These are phyloP conservation scores for Drechslera avenae DNA, from an alignment of 2,329 filamentous ascomycete species.

Conservation along the genomic window DNA sequence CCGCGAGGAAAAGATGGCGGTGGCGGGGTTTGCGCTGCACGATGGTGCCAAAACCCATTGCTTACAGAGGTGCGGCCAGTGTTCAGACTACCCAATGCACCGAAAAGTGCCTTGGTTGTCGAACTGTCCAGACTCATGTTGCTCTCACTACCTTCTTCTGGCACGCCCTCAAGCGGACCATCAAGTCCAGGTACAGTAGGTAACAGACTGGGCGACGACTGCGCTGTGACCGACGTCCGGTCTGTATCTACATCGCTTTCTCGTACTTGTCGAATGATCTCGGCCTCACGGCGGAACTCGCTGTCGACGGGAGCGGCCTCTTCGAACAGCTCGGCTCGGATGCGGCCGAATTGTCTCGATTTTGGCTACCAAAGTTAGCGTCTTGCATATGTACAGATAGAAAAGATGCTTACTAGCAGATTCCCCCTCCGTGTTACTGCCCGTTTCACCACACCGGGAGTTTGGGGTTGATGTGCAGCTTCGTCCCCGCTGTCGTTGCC, in stretches of 20 bases:
- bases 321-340: conserved; percentile 85
- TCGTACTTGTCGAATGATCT: conserved; percentile 92
- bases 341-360: conserved; percentile 92
- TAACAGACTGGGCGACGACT: conserved; percentile 70
- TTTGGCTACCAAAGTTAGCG: conserved; percentile 69
- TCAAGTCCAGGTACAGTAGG: conserved; percentile 60
- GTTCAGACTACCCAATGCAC: conserved; percentile 78
- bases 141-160: conserved; percentile 64
- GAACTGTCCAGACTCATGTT: conserved; percentile 60
- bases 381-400: not conserved
- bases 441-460: conserved; percentile 78
- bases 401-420: conserved; percentile 68
- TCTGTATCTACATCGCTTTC: conserved; percentile 76
- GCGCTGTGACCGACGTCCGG: conserved; percentile 60
- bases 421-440: conserved; percentile 87
- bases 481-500: conserved; percentile 81
- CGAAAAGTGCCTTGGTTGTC: conserved; percentile 56
- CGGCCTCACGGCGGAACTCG: conserved; percentile 87
- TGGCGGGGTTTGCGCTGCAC: conserved; percentile 63
- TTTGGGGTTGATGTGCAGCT: conserved; percentile 55
- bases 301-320: conserved; percentile 86
- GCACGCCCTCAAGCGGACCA: conserved; percentile 70
- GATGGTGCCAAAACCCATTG: conserved; percentile 77
- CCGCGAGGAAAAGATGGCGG: conserved; percentile 63
- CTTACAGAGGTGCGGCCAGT: conserved; percentile 76